Base-by-base conservation (phyloP, 1,284 basidiomycete genomes). In the Rhodotorula sp. region DNA sequence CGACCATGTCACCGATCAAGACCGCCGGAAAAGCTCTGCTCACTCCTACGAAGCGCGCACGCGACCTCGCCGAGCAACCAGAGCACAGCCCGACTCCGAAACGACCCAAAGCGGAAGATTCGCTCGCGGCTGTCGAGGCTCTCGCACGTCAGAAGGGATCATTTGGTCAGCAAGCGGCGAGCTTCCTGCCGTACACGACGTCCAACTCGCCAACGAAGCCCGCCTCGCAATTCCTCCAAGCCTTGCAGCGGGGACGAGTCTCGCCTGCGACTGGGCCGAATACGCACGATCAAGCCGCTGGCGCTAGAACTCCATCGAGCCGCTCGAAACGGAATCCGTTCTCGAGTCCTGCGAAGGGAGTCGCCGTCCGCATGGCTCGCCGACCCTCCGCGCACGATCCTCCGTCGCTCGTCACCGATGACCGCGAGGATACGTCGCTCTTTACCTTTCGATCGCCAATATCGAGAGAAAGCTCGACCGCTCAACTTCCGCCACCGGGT, bases 331-430 rank as follows among this genome's bases (percentile, higher is more conserved):
- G 12, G 12, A 75, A 75, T 29, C 72, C 70, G 1, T 73, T 75
- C 53, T 59, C 69, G 12, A 71, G 68, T 18, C 70, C 69, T 8
- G 51, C 56, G 58, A 75, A 74, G 42, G 60, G 62, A 0, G 61
- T 69, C 26, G 42, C 54, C 6, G 61, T 73, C 2, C 69, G 66
- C 3, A 44, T 68, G 49, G 66, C 69, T n/a, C 56, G 45, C 18
- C 42, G 44, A 10, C 37, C 58, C 33, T 54, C 26, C 4, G 54
- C 12, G 37, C 5, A 10, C 62, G 54, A 57, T 29, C 12, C 54
- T 20, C 33, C 24, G 4, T 24, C 53, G n/a, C 46, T 42, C 37
- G 46, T 24, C 1, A 1, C 22, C 7, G 29, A 30, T 1, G 46
- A 53, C 26, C 62, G 55, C 12, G 55, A 64, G 4, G 56, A 44